Evolutionary conservation across 805 yeast species (phyloP).

Genomic region (Lachancea waltii): DNA sequence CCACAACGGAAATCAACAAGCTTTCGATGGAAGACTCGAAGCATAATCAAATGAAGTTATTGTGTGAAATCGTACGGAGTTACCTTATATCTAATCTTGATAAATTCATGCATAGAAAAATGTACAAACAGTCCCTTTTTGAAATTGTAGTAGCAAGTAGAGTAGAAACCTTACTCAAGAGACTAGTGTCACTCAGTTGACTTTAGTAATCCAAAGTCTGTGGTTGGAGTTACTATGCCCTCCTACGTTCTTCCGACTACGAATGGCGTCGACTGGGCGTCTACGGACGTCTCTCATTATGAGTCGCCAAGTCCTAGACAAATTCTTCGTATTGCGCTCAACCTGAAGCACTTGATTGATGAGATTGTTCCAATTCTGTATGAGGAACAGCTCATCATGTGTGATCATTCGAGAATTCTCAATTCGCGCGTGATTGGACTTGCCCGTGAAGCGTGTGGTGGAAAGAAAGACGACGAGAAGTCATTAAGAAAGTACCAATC

Average conservation of each 20-base stretch:
- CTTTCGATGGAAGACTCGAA: no score
- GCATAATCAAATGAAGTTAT: no score
- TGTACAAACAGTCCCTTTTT: no score
- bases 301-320: slow-evolving; percentile 57
- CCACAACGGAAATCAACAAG: no score
- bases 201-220: no score
- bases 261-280: slow-evolving; percentile 6
- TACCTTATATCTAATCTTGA: no score
- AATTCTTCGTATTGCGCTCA: slow-evolving; percentile 59
- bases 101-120: no score
- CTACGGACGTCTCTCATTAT: slow-evolving; percentile 5
- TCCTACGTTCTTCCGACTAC: slow-evolving; percentile 8
- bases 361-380: slow-evolving; percentile 62
- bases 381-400: slow-evolving; percentile 41
- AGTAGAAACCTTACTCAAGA: no score
- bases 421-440: slow-evolving; percentile 52
- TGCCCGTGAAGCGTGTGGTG: slow-evolving; percentile 74
- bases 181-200: no score
- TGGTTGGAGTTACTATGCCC: slow-evolving; percentile 6
- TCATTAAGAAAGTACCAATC: slow-evolving; percentile 60
- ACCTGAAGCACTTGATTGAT: slow-evolving; percentile 69
- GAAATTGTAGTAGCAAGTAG: no score
- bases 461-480: slow-evolving; percentile 49
- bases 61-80: no score
- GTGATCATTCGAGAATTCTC: slow-evolving; percentile 54